Conservation (phyloP, 306 rosid genomes). For the Ochetophila trinervis region DNA sequence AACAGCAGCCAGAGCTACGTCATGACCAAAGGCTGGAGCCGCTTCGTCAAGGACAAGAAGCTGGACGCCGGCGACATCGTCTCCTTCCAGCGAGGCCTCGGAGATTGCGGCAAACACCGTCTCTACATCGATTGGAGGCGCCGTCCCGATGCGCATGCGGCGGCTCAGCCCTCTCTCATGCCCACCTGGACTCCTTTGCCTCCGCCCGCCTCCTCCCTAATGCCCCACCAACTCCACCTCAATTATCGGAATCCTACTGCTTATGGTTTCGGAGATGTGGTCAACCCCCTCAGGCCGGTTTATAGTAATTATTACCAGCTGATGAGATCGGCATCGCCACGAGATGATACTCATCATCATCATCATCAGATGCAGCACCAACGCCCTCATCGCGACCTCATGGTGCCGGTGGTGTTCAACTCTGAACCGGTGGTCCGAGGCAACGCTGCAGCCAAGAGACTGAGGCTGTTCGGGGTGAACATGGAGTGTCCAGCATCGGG, state of each 20-base stretch:
- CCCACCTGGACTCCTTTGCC: too few species aligned
- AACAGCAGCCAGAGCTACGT: conserved; percentile 98
- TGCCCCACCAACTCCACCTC: conserved; percentile 10
- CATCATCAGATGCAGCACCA: neutral
- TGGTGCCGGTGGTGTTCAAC: conserved; percentile 27
- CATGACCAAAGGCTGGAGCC: conserved; percentile 98
- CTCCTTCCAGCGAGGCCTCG: conserved; percentile 75
- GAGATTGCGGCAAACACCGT: conserved; percentile 45
- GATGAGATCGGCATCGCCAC: too few species aligned
- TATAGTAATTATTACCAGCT: too few species aligned
- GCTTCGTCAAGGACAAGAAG: conserved; percentile 86
- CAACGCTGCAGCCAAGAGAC: conserved; percentile 29
- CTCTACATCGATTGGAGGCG: conserved; percentile 85
- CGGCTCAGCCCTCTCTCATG: conserved; percentile 4
- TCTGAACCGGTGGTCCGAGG: conserved; percentile 46
- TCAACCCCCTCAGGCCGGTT: conserved; percentile 1
- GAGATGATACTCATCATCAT: too few species aligned
- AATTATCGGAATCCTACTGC: conserved; percentile 22
- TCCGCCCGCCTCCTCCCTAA: neutral
- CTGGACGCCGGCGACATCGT: conserved; percentile 91
- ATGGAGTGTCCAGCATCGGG: conserved; percentile 42
- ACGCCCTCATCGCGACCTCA: conserved; percentile 9
- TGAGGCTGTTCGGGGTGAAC: conserved; percentile 52
- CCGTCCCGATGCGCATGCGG: conserved; percentile 31
- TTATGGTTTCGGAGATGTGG: conserved; percentile 25